Conservation (phyloP, 116 monocot species). For the Iris pallida region DNA sequence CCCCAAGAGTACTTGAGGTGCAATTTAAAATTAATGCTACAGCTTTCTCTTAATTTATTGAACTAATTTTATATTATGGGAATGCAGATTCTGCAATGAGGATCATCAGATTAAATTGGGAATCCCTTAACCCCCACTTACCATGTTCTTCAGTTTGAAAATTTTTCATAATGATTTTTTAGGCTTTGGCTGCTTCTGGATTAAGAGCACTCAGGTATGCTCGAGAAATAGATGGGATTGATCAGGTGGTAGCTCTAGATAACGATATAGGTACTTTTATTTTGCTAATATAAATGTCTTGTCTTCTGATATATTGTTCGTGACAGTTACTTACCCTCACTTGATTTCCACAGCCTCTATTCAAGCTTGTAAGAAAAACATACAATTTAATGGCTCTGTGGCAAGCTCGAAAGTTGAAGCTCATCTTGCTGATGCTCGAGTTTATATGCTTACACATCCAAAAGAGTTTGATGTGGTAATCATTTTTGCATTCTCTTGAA, state of each 20-base stretch:
- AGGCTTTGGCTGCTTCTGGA: slow-evolving; percentile 94
- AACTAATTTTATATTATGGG: not conserved
- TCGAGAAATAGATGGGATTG: slow-evolving; percentile 75
- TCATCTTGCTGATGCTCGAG: slow-evolving; percentile 75
- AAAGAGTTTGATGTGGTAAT: slow-evolving; percentile 96
- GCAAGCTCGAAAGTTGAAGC: slow-evolving; percentile 61
- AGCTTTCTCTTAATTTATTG: not conserved
- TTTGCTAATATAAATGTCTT: not conserved
- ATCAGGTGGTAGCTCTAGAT: slow-evolving; percentile 64
- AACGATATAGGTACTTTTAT: slow-evolving; percentile 64
- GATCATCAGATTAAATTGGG: not conserved
- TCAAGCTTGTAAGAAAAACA: slow-evolving; percentile 74
- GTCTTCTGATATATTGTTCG: not conserved
- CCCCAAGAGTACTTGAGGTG: slow-evolving; percentile 76
- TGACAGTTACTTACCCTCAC: not conserved
- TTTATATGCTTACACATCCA: slow-evolving; percentile 85
- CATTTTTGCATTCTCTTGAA: not conserved
- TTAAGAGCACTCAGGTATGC: slow-evolving; percentile 87
- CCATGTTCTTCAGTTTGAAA: not conserved
- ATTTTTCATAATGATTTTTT: slow-evolving; percentile 9
- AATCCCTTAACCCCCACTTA: not conserved
- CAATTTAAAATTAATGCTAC: not conserved
- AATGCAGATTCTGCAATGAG: too few relatives aligned
- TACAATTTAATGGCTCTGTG: slow-evolving; percentile 24
- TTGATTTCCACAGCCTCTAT: slow-evolving; percentile 51